Percentiles rank a stretch among this genome's conserved stretches.
Evolutionary conservation across 2,329 filamentous ascomycete genomes (phyloP).

Genomic region (Tolypocladium sp.): DNA sequence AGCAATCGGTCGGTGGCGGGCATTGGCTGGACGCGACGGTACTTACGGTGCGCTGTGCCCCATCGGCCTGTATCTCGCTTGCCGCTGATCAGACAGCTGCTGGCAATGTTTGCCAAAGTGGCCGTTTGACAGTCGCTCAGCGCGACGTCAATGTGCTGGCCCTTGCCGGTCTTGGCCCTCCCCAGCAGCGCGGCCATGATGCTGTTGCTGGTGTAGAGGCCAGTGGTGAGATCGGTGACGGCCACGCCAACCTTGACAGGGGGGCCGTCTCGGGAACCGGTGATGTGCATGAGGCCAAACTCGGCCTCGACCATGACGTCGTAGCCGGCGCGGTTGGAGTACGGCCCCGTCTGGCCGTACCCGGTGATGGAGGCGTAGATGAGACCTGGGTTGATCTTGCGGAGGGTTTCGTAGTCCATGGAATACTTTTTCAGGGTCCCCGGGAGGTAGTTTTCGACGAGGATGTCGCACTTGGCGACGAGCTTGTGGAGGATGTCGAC

Average conservation of each 20-base stretch:
- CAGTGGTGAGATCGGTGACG: constrained; percentile 91
- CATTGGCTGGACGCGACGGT: neutral
- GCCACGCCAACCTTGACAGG: constrained; percentile 97
- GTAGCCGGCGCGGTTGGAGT: constrained; percentile 80
- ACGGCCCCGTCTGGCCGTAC: constrained; percentile 92
- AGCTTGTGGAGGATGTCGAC: constrained; percentile 82
- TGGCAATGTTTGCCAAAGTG: constrained; percentile 90
- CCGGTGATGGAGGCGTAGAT: constrained; percentile 97
- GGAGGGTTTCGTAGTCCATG: constrained; percentile 78
- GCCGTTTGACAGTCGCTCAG: constrained; percentile 93
- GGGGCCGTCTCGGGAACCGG: constrained; percentile 74
- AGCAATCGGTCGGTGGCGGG: neutral
- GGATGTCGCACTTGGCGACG: constrained; percentile 74
- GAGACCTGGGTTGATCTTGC: constrained; percentile 71
- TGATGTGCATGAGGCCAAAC: constrained; percentile 98
- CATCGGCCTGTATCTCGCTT: constrained; percentile 81
- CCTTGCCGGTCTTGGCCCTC: constrained; percentile 63
- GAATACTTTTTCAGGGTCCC: constrained; percentile 82
- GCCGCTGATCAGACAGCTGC: constrained; percentile 80
- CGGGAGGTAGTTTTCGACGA: constrained; percentile 96
- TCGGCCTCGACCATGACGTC: constrained; percentile 99
- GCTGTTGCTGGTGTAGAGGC: constrained; percentile 87
- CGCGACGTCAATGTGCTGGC: constrained; percentile 87
- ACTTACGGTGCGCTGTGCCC: constrained; percentile 88
- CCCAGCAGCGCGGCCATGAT: constrained; percentile 90